A percentile compares a stretch with the other conserved stretches of the same genome.
Evolutionary conservation across 768 basidiomycete genomes (phyloP).

Genomic region (Phallus indusiatus): DNA sequence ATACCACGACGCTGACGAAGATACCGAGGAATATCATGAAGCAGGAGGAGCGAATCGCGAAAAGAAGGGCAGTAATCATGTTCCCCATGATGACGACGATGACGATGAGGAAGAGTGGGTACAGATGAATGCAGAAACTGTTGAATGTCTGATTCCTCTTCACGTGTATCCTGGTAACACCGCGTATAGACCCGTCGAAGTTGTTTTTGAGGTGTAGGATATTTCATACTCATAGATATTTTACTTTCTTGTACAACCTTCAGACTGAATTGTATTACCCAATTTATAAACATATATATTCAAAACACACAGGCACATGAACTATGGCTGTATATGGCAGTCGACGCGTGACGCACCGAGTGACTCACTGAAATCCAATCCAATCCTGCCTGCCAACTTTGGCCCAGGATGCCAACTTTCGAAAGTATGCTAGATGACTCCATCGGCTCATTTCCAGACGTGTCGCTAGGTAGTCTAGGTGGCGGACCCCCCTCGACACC

Average conservation of each 20-base stretch:
- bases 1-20: slow-evolving; percentile 51
- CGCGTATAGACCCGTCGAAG: slow-evolving; percentile 68
- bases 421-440: slow-evolving; percentile 21
- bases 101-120: slow-evolving; percentile 43
- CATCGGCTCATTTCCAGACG: slow-evolving; percentile 40
- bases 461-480: slow-evolving; percentile 47
- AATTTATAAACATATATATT: too few species aligned
- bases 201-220: slow-evolving; percentile 63
- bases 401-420: background rate
- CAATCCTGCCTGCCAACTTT: too few species aligned
- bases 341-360: too few species aligned
- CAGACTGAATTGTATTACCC: too few species aligned
- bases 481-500: slow-evolving; percentile 13
- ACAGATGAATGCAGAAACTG: slow-evolving; percentile 69
- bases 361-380: too few species aligned
- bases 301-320: too few species aligned
- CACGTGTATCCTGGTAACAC: slow-evolving; percentile 86
- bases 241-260: too few species aligned
- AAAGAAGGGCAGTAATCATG: background rate
- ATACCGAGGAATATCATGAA: slow-evolving; percentile 18
- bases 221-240: background rate
- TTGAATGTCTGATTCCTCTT: slow-evolving; percentile 91
- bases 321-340: too few species aligned
- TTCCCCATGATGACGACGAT: slow-evolving; percentile 13
- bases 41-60: background rate